Base-by-base conservation (phyloP, 768 basidiomycete genomes). In the Collybia sordida region DNA sequence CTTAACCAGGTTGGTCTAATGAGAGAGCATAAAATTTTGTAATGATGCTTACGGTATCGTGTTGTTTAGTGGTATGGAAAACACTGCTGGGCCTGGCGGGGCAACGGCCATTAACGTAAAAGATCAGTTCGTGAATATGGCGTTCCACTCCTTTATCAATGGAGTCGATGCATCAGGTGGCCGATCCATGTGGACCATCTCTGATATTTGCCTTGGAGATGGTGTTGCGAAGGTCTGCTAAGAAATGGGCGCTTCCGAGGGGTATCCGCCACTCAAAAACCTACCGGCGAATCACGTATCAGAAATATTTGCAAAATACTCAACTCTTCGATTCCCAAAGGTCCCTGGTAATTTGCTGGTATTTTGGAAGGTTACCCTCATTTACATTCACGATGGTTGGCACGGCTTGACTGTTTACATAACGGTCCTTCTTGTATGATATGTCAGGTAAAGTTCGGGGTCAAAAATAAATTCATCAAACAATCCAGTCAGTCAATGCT, bases 61-160 rank as follows among this genome's bases (percentile, higher is more conserved):
- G 47, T 59, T 11, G 52, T 57, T 9, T 18, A 46, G 45, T 8
- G 62, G 60, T 4, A 57, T 42, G 6, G 49, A 56, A 19, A 50
- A 50, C 6, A 34, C 56, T 19, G 53, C 51, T 5, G 57, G 49
- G 3, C 64, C 64, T 19, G 64, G 62, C 11, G 50, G 59, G 3
- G 55, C 55, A 4, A 46, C 46, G 4, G 42, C 51, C 12, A 51
- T 47, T 3, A 54, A 55, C 18, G 49, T 50, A 22, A 14, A 44
- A 23, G 49, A 50, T 18, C 42, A 50, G 44, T 45, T 43, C 44
- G 50, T 51, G 14, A 51, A 44, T 37, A 38, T 45, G 23, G 50
- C 39, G 4, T 51, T 51, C 45, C 50, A 51, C 24, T 45, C 42
- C 35, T 23, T 45, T 25, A 51, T 51, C 11, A 51, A 51, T 38